These are phyloP conservation scores for Ensete ventricosum DNA, from an alignment of 176 grass and related monocot species.

Conservation along the genomic window DNA sequence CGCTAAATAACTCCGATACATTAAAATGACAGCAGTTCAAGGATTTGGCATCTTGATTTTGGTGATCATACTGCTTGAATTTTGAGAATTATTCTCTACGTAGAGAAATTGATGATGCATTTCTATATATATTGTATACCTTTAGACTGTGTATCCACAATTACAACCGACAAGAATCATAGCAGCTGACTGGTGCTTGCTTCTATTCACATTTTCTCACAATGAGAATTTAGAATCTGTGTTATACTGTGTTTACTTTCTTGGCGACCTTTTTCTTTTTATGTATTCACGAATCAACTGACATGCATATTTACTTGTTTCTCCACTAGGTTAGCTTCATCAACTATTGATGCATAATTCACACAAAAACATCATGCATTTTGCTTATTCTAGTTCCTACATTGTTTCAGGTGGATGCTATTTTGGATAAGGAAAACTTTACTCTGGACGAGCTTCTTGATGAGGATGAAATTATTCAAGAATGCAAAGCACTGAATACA, in stretches of 20 bases:
- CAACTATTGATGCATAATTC: neutral
- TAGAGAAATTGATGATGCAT: too few relatives aligned
- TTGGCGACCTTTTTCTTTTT: too few relatives aligned
- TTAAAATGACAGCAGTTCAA: too few relatives aligned
- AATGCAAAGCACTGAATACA: slow-evolving; percentile 96
- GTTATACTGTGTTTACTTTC: neutral
- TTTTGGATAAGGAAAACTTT: slow-evolving; percentile 98
- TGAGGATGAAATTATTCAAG: slow-evolving; percentile 99
- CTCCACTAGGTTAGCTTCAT: slow-evolving; percentile 1
- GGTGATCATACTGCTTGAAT: too few relatives aligned
- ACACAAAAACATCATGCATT: neutral
- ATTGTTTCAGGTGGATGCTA: slow-evolving; percentile 82
- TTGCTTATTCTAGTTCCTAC: slow-evolving; percentile 6
- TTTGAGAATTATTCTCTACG: too few relatives aligned
- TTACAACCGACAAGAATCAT: neutral
- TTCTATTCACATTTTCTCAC: neutral
- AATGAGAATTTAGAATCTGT: neutral
- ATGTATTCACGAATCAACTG: too few relatives aligned
- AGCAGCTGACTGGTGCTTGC: neutral
- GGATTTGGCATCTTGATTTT: too few relatives aligned
- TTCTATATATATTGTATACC: too few relatives aligned
- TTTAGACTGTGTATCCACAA: too few relatives aligned
- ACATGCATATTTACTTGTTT: neutral
- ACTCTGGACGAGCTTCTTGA: slow-evolving; percentile 97
- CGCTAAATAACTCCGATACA: neutral